These are phyloP conservation scores for Neurospora sp. DNA, from an alignment of 2,329 filamentous ascomycete genomes.

Conservation along the genomic window DNA sequence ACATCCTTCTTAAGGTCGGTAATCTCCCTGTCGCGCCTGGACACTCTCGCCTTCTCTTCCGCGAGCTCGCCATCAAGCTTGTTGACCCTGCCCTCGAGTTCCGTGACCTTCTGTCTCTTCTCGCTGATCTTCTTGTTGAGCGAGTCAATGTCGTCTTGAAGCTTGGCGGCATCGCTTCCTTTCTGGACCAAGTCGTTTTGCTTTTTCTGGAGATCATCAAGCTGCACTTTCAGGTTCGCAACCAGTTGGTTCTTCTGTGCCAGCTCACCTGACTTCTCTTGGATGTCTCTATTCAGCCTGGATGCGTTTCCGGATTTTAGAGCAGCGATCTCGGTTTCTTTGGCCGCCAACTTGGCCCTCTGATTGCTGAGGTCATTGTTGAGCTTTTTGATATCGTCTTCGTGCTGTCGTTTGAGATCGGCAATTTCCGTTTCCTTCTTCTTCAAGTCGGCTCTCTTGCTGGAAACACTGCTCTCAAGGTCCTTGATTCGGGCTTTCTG, in stretches of 20 bases:
- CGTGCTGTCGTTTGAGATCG: background rate
- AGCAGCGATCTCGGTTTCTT: background rate
- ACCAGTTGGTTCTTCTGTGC: background rate
- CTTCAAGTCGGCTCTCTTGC: background rate
- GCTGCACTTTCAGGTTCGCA: background rate
- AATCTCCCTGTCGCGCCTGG: background rate
- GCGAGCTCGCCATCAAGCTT: background rate
- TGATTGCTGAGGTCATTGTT: background rate
- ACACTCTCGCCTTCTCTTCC: background rate
- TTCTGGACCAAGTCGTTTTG: background rate
- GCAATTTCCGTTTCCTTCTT: background rate
- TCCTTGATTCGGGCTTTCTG: background rate
- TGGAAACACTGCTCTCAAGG: background rate
- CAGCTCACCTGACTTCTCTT: background rate
- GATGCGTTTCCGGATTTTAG: background rate
- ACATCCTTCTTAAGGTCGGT: background rate
- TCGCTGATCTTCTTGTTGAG: slow-evolving; percentile 1
- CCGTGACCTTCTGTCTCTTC: background rate
- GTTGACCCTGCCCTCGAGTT: background rate
- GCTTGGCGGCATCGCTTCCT: background rate
- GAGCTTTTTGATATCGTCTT: background rate
- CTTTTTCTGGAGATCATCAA: background rate
- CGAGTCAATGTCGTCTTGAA: background rate
- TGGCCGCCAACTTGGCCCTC: background rate
- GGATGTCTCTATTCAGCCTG: background rate